Conservation (phyloP, 768 basidiomycete genomes). For the Phlebiopsis gigantea region DNA sequence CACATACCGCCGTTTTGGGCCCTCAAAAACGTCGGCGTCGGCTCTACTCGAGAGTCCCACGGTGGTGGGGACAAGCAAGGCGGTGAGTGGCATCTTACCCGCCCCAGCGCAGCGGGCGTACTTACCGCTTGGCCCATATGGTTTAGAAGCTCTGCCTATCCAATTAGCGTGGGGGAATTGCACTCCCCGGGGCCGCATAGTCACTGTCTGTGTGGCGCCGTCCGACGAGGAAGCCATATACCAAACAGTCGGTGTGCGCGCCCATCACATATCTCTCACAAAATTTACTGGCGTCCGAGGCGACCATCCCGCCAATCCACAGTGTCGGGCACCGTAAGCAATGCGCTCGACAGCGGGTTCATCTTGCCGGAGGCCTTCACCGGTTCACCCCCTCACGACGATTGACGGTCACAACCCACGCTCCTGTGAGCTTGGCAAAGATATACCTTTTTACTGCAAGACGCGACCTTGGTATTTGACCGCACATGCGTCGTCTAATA, state of each 20-base stretch:
- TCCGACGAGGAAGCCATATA: neutral
- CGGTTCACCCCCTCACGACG: neutral
- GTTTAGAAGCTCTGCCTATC: no score
- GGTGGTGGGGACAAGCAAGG: neutral
- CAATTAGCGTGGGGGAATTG: no score
- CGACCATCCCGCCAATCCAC: neutral
- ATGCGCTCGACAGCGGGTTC: no score
- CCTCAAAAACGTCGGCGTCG: neutral
- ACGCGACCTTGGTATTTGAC: neutral
- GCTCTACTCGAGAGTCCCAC: neutral
- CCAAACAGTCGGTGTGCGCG: neutral
- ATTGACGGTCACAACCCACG: neutral
- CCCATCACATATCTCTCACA: no score
- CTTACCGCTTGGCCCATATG: no score
- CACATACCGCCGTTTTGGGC: neutral
- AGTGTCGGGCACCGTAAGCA: no score
- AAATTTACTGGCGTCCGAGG: neutral
- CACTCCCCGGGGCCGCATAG: no score
- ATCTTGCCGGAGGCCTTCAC: neutral
- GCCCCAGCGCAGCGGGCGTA: no score
- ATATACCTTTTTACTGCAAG: neutral
- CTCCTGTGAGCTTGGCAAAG: slow-evolving; percentile 1
- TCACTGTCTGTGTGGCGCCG: no score
- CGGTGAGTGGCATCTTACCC: neutral
- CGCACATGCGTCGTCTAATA: neutral